These are phyloP conservation scores for Wallacemonas sp. DNA, from an alignment of 208 protist species.

Conservation along the genomic window DNA sequence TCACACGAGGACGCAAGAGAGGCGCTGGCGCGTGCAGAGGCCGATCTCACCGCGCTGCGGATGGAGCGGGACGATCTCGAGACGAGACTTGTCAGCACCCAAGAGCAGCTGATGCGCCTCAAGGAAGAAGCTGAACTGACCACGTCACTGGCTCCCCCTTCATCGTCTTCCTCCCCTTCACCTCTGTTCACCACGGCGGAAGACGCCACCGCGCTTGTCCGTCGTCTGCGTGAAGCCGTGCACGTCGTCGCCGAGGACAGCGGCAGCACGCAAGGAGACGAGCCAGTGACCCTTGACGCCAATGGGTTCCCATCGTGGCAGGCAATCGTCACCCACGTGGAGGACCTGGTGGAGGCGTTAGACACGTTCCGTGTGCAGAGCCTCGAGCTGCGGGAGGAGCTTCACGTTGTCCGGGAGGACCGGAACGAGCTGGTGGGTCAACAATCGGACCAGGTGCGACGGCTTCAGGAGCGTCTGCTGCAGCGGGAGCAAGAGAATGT, in stretches of 20 bases:
- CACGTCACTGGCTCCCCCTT: too few relatives aligned
- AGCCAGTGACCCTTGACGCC: too few relatives aligned
- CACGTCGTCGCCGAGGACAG: neutral
- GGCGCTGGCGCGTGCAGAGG: conserved; percentile 13
- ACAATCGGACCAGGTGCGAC: conserved; percentile 46
- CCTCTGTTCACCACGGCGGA: neutral
- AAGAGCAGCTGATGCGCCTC: conserved; percentile 41
- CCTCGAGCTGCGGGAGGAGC: conserved; percentile 46
- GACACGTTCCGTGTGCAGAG: conserved; percentile 14
- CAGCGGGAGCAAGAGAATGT: conserved; percentile 32
- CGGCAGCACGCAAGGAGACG: too few relatives aligned
- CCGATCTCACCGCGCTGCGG: conserved; percentile 24
- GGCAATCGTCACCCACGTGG: neutral
- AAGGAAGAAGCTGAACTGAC: conserved; percentile 19
- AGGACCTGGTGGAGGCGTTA: neutral
- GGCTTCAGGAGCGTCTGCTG: conserved; percentile 44
- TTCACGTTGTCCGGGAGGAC: conserved; percentile 67
- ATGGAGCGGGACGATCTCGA: conserved; percentile 48
- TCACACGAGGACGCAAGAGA: conserved; percentile 9
- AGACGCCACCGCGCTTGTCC: neutral
- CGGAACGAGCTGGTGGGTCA: conserved; percentile 67
- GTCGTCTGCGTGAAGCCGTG: neutral
- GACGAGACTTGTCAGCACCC: conserved; percentile 45
- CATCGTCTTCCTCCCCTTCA: neutral
- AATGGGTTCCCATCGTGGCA: neutral